These are phyloP conservation scores for Linnemannia schmuckeri DNA, from an alignment of 192 early-diverging fungal species.

Conservation along the genomic window DNA sequence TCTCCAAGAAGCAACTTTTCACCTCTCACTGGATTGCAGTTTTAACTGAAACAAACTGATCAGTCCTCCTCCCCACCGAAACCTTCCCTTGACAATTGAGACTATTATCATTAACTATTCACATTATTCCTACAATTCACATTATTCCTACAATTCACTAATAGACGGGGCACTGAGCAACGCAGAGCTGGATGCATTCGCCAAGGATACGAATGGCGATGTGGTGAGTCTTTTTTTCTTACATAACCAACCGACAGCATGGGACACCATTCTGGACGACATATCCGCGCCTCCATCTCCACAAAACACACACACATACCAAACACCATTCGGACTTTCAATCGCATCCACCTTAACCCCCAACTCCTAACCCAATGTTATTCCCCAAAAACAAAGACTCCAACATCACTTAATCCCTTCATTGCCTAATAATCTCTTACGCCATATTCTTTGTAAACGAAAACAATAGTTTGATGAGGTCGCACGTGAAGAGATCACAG, in stretches of 20 bases:
- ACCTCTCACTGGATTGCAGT: neutral
- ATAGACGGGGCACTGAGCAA: conserved; percentile 60
- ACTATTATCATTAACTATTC: neutral
- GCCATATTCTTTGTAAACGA: conserved; percentile 16
- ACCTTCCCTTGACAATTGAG: neutral
- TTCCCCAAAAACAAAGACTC: neutral
- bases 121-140: neutral
- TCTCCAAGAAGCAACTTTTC: no score
- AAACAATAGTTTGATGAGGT: conserved; percentile 50
- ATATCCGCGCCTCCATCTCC: neutral
- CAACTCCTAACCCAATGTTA: neutral
- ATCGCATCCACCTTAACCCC: neutral
- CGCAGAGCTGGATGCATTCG: conserved; percentile 63
- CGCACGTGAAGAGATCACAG: conserved; percentile 70
- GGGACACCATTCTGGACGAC: neutral
- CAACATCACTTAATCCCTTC: neutral
- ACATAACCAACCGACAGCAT: neutral
- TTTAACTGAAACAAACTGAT: neutral
- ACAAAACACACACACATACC: neutral
- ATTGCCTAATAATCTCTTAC: neutral
- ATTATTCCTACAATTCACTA: neutral
- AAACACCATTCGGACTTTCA: neutral
- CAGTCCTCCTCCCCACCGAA: neutral
- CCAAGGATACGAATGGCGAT: conserved; percentile 63
- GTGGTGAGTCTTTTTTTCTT: conserved; percentile 47